A percentile compares a stretch with the other conserved stretches of the same genome.
Evolutionary conservation across 345 rosid genomes (phyloP).

Genomic region (Acer yangbiense): DNA sequence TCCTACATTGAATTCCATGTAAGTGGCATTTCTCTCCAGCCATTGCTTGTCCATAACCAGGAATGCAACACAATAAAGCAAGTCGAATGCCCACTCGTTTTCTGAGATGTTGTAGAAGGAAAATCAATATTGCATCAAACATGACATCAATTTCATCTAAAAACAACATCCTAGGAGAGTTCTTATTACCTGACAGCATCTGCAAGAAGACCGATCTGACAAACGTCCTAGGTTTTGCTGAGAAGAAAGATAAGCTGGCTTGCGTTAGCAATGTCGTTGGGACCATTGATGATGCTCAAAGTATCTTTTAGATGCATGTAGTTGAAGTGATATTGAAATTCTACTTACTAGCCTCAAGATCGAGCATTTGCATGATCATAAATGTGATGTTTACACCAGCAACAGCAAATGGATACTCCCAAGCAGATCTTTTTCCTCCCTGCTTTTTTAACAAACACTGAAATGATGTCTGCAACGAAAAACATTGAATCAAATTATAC

Average conservation of each 20-base stretch:
- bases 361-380: conserved; percentile 98
- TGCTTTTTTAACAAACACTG: conserved; percentile 66
- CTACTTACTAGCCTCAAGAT: conserved; percentile 80
- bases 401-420: conserved; percentile 99
- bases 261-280: conserved; percentile 7
- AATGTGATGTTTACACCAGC: conserved; percentile 95
- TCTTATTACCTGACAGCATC: conserved; percentile 80
- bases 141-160: too few relatives aligned
- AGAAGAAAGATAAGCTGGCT: conserved; percentile 18
- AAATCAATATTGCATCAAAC: not conserved
- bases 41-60: conserved; percentile 92
- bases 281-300: not conserved
- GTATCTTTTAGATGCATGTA: not conserved
- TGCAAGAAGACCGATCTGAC: conserved; percentile 75
- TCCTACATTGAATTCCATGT: conserved; percentile 96
- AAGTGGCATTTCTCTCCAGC: conserved; percentile 85
- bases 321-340: too few relatives aligned
- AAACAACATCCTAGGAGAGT: not conserved
- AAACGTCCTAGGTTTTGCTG: conserved; percentile 84
- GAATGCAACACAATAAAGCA: conserved; percentile 91
- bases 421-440: conserved; percentile 79
- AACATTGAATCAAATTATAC: not conserved
- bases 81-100: conserved; percentile 90
- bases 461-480: conserved; percentile 62
- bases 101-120: conserved; percentile 37